These are phyloP conservation scores for Leucoagaricus sp. DNA, from an alignment of 1,284 basidiomycete genomes.

Conservation along the genomic window DNA sequence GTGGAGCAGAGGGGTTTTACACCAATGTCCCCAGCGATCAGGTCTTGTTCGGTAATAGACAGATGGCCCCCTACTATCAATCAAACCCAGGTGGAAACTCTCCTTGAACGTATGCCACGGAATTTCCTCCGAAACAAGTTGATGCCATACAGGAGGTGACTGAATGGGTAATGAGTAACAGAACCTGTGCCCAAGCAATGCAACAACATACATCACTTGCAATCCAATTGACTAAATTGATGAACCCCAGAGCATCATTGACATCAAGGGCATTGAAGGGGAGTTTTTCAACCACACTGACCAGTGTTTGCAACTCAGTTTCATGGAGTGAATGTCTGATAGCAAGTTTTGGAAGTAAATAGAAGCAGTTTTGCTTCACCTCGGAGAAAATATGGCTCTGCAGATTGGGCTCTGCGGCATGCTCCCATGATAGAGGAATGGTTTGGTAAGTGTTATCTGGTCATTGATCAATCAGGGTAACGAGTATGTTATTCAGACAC, in stretches of 20 bases:
- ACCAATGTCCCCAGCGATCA: not conserved
- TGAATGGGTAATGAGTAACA: not conserved
- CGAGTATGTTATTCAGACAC: not conserved
- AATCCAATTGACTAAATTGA: constrained; percentile 3
- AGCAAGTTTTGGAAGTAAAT: not conserved
- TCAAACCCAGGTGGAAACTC: not conserved
- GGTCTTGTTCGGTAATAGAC: not conserved
- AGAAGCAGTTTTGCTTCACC: not conserved
- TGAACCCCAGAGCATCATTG: not conserved
- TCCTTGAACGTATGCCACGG: not conserved
- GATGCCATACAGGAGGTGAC: not conserved
- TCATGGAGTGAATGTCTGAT: not conserved
- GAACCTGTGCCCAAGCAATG: not conserved
- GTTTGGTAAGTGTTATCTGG: not conserved
- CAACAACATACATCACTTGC: not conserved
- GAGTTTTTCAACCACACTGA: not conserved
- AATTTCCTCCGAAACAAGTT: not conserved
- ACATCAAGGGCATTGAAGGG: constrained; percentile 1
- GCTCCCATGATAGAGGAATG: not conserved
- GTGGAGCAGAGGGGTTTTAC: not conserved
- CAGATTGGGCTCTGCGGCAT: not conserved
- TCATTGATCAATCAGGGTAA: not conserved
- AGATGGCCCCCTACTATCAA: not conserved
- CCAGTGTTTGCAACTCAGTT: not conserved
- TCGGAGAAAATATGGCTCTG: not conserved